Evolutionary conservation across 768 basidiomycete genomes (phyloP).

Genomic region (Saitozyma podzolica): DNA sequence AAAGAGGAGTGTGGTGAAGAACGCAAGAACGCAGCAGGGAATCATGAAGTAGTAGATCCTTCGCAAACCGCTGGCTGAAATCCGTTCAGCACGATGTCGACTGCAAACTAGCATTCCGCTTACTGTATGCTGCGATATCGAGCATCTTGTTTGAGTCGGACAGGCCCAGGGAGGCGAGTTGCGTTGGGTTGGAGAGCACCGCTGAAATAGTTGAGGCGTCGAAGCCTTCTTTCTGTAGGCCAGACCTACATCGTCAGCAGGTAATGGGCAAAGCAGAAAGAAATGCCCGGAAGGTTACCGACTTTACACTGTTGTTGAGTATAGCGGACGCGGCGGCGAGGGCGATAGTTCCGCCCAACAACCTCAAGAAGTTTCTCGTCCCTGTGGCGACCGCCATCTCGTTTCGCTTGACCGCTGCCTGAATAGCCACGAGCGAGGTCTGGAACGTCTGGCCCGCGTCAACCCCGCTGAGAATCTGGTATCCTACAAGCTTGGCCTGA

Average conservation of each 20-base stretch:
- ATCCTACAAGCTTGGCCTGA: constrained; percentile 61
- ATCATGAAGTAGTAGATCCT: constrained; percentile 62
- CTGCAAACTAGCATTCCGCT: not conserved
- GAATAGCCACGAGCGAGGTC: constrained; percentile 56
- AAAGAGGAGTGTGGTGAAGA: constrained; percentile 60
- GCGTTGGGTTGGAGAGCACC: constrained; percentile 27
- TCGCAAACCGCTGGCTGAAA: constrained; percentile 12
- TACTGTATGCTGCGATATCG: constrained; percentile 19
- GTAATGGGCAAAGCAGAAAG: too few species aligned
- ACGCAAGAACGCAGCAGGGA: constrained; percentile 53
- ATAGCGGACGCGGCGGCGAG: constrained; percentile 55
- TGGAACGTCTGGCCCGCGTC: constrained; percentile 60
- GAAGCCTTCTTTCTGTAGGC: not conserved
- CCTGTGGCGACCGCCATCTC: constrained; percentile 74
- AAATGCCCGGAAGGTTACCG: too few species aligned
- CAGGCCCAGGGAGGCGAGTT: constrained; percentile 15
- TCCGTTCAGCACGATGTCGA: not conserved
- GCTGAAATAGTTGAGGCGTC: constrained; percentile 2
- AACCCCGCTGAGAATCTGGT: constrained; percentile 61
- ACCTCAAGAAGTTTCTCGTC: constrained; percentile 59
- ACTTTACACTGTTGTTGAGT: constrained; percentile 14
- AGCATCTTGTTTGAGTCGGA: constrained; percentile 1
- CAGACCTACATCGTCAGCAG: too few species aligned
- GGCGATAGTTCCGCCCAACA: constrained; percentile 66
- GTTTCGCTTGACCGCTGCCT: constrained; percentile 65